These are phyloP conservation scores for Pichia sp. DNA, from an alignment of 1,139 yeast genomes.

Conservation along the genomic window DNA sequence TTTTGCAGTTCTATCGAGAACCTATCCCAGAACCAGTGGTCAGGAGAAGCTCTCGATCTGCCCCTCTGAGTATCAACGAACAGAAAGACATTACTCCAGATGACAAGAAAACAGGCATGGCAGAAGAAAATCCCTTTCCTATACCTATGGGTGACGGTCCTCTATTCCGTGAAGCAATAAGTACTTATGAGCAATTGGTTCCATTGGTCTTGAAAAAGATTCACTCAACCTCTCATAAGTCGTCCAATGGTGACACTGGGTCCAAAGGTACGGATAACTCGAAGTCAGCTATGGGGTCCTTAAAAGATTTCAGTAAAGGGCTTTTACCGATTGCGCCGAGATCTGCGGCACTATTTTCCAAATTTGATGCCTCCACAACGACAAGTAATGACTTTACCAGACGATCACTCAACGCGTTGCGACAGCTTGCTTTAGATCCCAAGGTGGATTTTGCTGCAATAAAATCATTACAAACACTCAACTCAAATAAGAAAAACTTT, in stretches of 20 bases:
- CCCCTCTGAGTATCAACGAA: neutral
- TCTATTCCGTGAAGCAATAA: slow-evolving; percentile 52
- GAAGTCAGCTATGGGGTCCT: slow-evolving; percentile 18
- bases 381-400: slow-evolving; percentile 1
- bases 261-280: slow-evolving; percentile 15
- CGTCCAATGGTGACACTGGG: slow-evolving; percentile 14
- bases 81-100: too few species aligned
- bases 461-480: slow-evolving; percentile 9
- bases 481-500: slow-evolving; percentile 35
- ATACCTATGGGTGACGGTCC: slow-evolving; percentile 64
- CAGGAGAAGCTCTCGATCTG: neutral
- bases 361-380: slow-evolving; percentile 2
- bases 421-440: slow-evolving; percentile 1
- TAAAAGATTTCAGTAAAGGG: slow-evolving; percentile 30
- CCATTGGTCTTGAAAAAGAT: slow-evolving; percentile 42
- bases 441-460: slow-evolving; percentile 7
- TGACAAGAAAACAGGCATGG: too few species aligned
- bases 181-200: slow-evolving; percentile 38
- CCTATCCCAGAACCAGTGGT: too few species aligned
- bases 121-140: slow-evolving; percentile 19
- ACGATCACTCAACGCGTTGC: slow-evolving; percentile 5
- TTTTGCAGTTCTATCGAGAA: slow-evolving; percentile 6
- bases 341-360: slow-evolving; percentile 6
- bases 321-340: slow-evolving; percentile 2
- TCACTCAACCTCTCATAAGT: slow-evolving; percentile 23